Evolutionary conservation across 2,329 filamentous ascomycete species (phyloP), one percentile per base, ranked within the genome.

Genomic region (Fonsecaea multimorphosa): DNA sequence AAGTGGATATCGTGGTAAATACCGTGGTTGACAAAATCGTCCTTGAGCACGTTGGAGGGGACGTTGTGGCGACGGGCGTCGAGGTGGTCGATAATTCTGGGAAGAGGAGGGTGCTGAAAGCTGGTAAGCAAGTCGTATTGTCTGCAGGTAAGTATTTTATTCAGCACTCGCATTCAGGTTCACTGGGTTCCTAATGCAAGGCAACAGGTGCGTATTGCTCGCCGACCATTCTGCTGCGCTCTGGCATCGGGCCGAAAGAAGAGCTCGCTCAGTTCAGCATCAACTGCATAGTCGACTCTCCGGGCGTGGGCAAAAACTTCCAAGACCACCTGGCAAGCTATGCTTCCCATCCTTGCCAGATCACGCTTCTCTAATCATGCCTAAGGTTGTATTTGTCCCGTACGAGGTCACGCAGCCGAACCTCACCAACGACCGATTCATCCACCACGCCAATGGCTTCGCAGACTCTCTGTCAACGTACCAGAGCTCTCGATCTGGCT

Each of bases 401-500:
- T 89, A 89, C 73, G 83, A 87, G 74, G 83, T 85, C 2, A 80
- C 79, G 7, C 77, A 82, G 58, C 74, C 78, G n/a, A 80, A 80
- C 2, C 70, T 87, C 7, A 87, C 86, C 14, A 85, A 78, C 52
- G 86, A 88, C 73, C 74, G 83, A 59, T 78, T 81, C 24, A 79
- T 85, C 38, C 85, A 86, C 74, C 85, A 86, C 68, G 79, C 79
- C 40, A 78, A 84, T 67, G 84, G 80, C 32, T 76, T 84, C 22
- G 76, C 77, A 6, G 81, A 81, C 54, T 60, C 80, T 83, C 0
- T 84, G 84, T 69, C 73, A 78, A 5, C 78, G 84, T 89, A 85
- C 82, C 82, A 85, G 73, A 81, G 85, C 27, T 80, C 84, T 57
- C 86, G 86, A 71, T 78, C 79, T 0, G 87, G 87, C 1, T 80